These are phyloP conservation scores for Tilletia caries DNA, from an alignment of 1,284 basidiomycete genomes.

Conservation along the genomic window DNA sequence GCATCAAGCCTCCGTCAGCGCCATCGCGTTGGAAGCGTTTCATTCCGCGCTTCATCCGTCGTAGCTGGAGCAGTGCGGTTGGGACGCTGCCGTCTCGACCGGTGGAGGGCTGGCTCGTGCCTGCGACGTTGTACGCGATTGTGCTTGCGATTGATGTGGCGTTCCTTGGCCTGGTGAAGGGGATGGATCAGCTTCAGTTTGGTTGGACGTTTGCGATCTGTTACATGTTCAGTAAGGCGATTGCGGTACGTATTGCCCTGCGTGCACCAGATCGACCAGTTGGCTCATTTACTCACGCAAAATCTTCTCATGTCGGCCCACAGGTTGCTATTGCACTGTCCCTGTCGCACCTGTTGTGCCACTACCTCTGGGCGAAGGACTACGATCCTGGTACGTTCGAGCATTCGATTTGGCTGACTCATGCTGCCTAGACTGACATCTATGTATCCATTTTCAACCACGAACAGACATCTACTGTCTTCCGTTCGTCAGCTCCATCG, in stretches of 20 bases:
- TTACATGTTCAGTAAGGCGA: conserved; percentile 20
- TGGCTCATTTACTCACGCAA: not conserved
- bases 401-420: not conserved
- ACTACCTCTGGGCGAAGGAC: conserved; percentile 74
- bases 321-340: conserved; percentile 62
- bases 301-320: conserved; percentile 16
- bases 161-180: conserved; percentile 37
- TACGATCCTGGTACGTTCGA: conserved; percentile 72
- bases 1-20: not conserved
- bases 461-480: conserved; percentile 70
- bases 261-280: not conserved
- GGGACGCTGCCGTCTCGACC: conserved; percentile 20
- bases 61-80: not conserved
- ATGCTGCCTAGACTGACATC: not conserved
- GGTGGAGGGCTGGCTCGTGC: conserved; percentile 42
- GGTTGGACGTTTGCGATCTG: conserved; percentile 36
- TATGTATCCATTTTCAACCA: not conserved
- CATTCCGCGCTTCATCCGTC: conserved; percentile 2
- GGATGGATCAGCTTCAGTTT: conserved; percentile 37
- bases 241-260: conserved; percentile 15
- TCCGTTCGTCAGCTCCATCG: conserved; percentile 81
- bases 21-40: not conserved
- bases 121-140: conserved; percentile 36
- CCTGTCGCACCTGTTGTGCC: conserved; percentile 68
- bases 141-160: conserved; percentile 31